Evolutionary conservation across 208 protist genomes (phyloP), one percentile per base, ranked within the genome.

Genomic region (Endotrypanum monterogeii): DNA sequence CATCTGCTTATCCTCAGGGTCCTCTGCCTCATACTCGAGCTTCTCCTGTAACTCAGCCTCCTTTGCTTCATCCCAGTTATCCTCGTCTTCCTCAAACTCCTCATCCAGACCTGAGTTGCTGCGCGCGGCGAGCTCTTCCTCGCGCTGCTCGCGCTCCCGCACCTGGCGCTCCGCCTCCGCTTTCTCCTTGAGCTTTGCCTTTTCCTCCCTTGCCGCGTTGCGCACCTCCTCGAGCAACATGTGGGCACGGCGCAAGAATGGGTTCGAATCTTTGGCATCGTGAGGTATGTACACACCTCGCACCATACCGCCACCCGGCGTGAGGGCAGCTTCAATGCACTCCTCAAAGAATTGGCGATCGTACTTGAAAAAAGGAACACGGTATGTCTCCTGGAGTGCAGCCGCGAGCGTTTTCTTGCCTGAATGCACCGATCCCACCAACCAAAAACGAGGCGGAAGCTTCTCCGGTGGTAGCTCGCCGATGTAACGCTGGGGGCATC

Each of bases 11-110:
- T 90, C 91, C 71, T 95, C 89, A 20, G 89, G 83, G 28, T 92
- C 89, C 74, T 98, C 91, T n/a, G 94, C 86, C 73, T 98, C 94
- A 67, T 89, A 97, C 60, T 95, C 90, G 0, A 94, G 79, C 46
- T 86, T 69, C 73, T 86, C 81, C 48, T 89, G 86, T 28, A 96
- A 78, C 25, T 73, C 80, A 37, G 85, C 89, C 82, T 96, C 90
- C 11, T 83, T 84, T 41, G 94, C 91, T 61, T 94, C 91, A 37
- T 87, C 83, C 48, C 84, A 55, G 61, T 87, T 88, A 28, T 85
- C 84, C 18, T 83, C 85, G 30, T 88, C 83, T 7, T 86, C 82
- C 20, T 88, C 81, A 3, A 83, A 79, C 9, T 87, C 86, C n/a
- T 81, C 79, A 39, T 82, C 77, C 35, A 81, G 71, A 25, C 37